These are phyloP conservation scores for Colletotrichum truncatum DNA, from an alignment of 2,329 filamentous ascomycete genomes.

Conservation along the genomic window DNA sequence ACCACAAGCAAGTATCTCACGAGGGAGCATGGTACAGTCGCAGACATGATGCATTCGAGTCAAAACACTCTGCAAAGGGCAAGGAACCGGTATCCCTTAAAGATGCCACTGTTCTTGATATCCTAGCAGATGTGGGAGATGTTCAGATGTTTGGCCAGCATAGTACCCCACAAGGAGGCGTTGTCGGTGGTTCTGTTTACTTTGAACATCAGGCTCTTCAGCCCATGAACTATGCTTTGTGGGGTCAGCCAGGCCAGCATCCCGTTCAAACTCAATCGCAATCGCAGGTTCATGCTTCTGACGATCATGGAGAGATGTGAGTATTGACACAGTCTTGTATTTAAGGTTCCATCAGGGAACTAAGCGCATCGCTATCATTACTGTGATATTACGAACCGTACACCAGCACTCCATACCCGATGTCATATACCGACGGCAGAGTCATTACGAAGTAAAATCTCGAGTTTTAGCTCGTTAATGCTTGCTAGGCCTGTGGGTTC, in stretches of 20 bases:
- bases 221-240: neutral
- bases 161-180: neutral
- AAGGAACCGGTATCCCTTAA: neutral
- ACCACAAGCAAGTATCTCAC: slow-evolving; percentile 28
- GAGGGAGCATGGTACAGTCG: slow-evolving; percentile 33
- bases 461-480: neutral
- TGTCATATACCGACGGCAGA: too few species aligned
- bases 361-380: too few species aligned
- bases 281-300: neutral
- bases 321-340: neutral
- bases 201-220: neutral
- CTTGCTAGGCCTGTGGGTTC: slow-evolving; percentile 28
- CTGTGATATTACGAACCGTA: too few species aligned
- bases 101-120: slow-evolving; percentile 24
- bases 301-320: slow-evolving; percentile 1
- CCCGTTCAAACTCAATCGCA: neutral
- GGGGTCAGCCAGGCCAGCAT: neutral
- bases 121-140: slow-evolving; percentile 28
- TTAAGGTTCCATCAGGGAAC: too few species aligned
- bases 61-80: neutral
- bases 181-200: neutral
- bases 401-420: too few species aligned
- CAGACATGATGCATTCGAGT: slow-evolving; percentile 29
- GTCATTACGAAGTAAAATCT: neutral
- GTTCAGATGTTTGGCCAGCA: slow-evolving; percentile 28